Percentiles rank a stretch among this genome's conserved stretches.
These are phyloP conservation scores for Paraphoma sp. DNA, from an alignment of 2,329 filamentous ascomycete genomes.

Conservation along the genomic window DNA sequence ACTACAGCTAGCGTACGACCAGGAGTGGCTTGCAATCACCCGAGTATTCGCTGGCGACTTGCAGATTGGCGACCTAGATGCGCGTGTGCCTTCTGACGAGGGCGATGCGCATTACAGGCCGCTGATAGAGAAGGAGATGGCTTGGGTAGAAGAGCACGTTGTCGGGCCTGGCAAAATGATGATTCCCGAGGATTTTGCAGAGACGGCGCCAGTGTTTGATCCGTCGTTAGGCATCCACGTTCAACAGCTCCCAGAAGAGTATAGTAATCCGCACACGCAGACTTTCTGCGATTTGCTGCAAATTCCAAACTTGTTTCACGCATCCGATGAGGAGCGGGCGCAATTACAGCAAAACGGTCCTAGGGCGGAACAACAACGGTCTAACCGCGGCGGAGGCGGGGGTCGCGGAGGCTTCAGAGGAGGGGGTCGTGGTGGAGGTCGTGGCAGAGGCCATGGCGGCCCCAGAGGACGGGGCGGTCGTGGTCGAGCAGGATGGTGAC, in stretches of 20 bases:
- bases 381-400: conserved; percentile 32
- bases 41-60: conserved; percentile 74
- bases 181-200: conserved; percentile 79
- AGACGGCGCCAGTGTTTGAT: conserved; percentile 76
- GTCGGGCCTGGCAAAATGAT: conserved; percentile 66
- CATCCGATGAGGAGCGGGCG: conserved; percentile 70
- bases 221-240: conserved; percentile 63
- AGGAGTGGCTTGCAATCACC: conserved; percentile 94
- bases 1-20: conserved; percentile 78
- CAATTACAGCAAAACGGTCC: conserved; percentile 40
- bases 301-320: conserved; percentile 78
- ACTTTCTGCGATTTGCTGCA: conserved; percentile 79
- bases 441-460: conserved; percentile 31
- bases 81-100: conserved; percentile 63
- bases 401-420: conserved; percentile 34
- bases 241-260: conserved; percentile 74
- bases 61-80: conserved; percentile 63
- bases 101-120: conserved; percentile 73
- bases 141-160: conserved; percentile 84
- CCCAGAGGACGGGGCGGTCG: conserved; percentile 33
- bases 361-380: conserved; percentile 32
- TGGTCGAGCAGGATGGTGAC: conserved; percentile 35
- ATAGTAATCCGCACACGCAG: conserved; percentile 86
- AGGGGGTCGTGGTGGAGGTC: conserved; percentile 30
- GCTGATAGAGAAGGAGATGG: conserved; percentile 71